Base-by-base conservation (phyloP, 129 eudicot genomes). In the Centaurea solstitialis region DNA sequence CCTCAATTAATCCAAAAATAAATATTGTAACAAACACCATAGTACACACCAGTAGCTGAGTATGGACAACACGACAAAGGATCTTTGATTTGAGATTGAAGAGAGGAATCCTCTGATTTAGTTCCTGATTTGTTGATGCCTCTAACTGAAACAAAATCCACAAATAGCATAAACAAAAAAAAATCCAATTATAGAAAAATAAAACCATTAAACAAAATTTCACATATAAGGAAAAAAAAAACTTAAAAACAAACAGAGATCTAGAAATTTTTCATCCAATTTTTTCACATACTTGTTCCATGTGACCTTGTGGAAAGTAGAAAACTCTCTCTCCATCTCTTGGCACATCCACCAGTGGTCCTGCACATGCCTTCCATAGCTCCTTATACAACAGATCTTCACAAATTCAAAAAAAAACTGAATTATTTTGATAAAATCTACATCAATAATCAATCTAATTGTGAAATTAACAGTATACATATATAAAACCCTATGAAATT, bases 311-410 rank as follows among this genome's bases (percentile, higher is more conserved):
- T 0, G 98, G 98, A 69, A 94, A 94, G 82, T 94, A 94, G 45
- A 77, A 94, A 26, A 94, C 98, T 47, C 85, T 86, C 68, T 94
- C 97, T 64, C 82, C 77, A 64, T 57, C 66, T 45, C 71, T 85
- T 45, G 98, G 98, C 57, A 94, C 86, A 76, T 92, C 96, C 80
- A 94, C 97, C 67, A 94, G 77, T 33, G 98, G 97, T 9, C 98
- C 98, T 53, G 98, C 98, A 92, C 98, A 94, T 7, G 94, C 96
- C 86, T 81, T 90, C 98, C 98, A 94, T 57, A 94, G 76, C 89
- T 92, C 97, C 35, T 75, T 83, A 74, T 86, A 94, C 87, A 94
- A 64, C 23, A 73, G 87, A 84, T 87, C 96, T 80, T 76, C 89
- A 79, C 24, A 75, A 11, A 79, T 35, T 68, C 45, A 22, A 68